Evolutionary conservation across 148 eudicot genomes (phyloP), one percentile per base, ranked within the genome.

Genomic region (Pharnaceum exiguum): DNA sequence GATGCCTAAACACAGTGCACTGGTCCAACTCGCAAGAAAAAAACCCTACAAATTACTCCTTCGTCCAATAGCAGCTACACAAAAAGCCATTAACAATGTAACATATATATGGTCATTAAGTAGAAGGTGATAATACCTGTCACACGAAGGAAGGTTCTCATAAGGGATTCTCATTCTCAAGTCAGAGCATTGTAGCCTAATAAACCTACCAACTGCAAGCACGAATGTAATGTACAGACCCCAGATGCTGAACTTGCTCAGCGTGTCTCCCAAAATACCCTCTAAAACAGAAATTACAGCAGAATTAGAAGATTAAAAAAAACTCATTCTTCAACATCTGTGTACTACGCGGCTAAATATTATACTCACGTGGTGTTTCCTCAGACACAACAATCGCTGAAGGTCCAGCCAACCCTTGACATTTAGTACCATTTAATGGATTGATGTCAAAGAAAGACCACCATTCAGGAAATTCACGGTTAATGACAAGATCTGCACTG

Each of bases 171-270:
- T 88, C 99, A 93, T 93, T 63, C 99, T 67, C 59, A 93, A 66
- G 75, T 93, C 99, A 15, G 99, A 78, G 71, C 99, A 93, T 54
- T 93, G 99, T 59, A 93, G 88, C 79, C 96, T 91, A 50, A 91
- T 91, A 63, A 91, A 91, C 30, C 98, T 94, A 60, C 98, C 98
- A 40, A 91, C 98, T 51, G 98, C 98, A 43, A 91, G 82, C 59
- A 91, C 98, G 67, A 91, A 91, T 51, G 98, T 94, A 61, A 94
- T 94, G 70, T 94, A 94, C 23, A 94, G 89, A 33, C 96, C 90
- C 96, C 99, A 94, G 60, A 94, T 94, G 81, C 90, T 94, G 79
- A 89, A 94, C 74, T 94, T 94, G 91, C 96, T 94, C 43, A 89
- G 82, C 10, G 99, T 94, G 51, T 94, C 99, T 50, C 99, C 99